Evolutionary conservation across 176 grass and related monocot species (phyloP).

Genomic region (Bonia amplexicaulis): DNA sequence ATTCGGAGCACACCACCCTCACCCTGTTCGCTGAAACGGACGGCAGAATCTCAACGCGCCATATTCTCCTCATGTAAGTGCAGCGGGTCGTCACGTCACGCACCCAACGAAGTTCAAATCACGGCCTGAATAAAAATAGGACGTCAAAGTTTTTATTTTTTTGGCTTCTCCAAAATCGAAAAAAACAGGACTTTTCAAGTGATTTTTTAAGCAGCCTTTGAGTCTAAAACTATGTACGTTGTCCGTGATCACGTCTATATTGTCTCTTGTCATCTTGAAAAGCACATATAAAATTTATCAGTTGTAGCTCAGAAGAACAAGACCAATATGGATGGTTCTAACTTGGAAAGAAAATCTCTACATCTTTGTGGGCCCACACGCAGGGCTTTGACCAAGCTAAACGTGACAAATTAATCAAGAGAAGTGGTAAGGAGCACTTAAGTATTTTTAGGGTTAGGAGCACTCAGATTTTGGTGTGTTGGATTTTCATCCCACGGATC

Average conservation of each 20-base stretch:
- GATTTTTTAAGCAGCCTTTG: too few relatives aligned
- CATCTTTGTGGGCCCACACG: not conserved
- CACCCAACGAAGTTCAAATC: not conserved
- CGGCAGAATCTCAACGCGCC: not conserved
- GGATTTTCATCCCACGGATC: too few relatives aligned
- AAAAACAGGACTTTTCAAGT: too few relatives aligned
- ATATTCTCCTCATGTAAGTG: not conserved
- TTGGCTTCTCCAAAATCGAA: too few relatives aligned
- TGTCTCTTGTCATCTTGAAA: too few relatives aligned
- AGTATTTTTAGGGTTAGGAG: too few relatives aligned
- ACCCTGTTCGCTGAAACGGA: not conserved
- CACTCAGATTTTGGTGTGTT: too few relatives aligned
- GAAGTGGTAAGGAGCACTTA: too few relatives aligned
- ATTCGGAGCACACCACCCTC: conserved; percentile 7
- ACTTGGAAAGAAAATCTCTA: not conserved
- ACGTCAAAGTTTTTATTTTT: not conserved
- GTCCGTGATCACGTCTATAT: too few relatives aligned
- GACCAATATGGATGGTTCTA: not conserved
- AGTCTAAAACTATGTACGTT: too few relatives aligned
- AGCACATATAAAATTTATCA: too few relatives aligned
- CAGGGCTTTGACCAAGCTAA: not conserved
- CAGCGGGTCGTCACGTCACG: not conserved
- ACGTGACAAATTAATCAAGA: not conserved
- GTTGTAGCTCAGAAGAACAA: too few relatives aligned
- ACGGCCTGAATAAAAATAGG: not conserved